Base-by-base conservation (phyloP, 2,329 filamentous ascomycete genomes). In the Didymella keratinophila region DNA sequence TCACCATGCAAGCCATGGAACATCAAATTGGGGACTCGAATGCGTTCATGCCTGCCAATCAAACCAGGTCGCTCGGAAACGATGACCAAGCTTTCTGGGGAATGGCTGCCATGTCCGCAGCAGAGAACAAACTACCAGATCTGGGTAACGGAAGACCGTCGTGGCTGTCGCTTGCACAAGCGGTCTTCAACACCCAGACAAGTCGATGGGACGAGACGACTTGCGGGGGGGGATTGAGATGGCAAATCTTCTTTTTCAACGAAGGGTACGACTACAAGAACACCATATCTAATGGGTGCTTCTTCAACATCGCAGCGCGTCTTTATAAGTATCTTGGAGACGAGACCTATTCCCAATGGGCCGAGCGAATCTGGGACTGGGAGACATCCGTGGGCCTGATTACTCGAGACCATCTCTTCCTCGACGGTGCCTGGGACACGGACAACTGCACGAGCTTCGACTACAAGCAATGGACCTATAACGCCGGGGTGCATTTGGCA, bases 231-330 rank as follows among this genome's bases (percentile, higher is more conserved):
- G 92, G 92, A 5, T 79, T 95, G 47, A 82, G 85, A 52, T 94
- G 91, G 91, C 92, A 96, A 79, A 93, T 96, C 65, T 93, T 88
- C 73, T 77, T 83, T 3, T 86, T 84, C 69, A 94, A 96, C 74
- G 88, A 73, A 25, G 92, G 92, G n/a, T 88, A 93, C 73, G 83
- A 86, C 68, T 95, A 96, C 83, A 95, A 93, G 77, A 94, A 94
- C 78, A 85, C 87, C 23, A 86, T 93, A 67, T 88, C 88, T 62
- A 95, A 95, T 75, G 91, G 90, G 34, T 89, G 88, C 27, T 88
- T 96, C 76, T 93, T 96, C 78, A 89, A 94, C 75, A 83, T 96
- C 27, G 88, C 90, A 3, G 89, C 92, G 0, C 88, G 91, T 27
- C 82, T 94, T 9, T 89, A 87, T 36, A 27, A 89, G 53, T 87